Conservation (phyloP, 2,329 filamentous ascomycete genomes). For the Pseudogymnoascus sp. region DNA sequence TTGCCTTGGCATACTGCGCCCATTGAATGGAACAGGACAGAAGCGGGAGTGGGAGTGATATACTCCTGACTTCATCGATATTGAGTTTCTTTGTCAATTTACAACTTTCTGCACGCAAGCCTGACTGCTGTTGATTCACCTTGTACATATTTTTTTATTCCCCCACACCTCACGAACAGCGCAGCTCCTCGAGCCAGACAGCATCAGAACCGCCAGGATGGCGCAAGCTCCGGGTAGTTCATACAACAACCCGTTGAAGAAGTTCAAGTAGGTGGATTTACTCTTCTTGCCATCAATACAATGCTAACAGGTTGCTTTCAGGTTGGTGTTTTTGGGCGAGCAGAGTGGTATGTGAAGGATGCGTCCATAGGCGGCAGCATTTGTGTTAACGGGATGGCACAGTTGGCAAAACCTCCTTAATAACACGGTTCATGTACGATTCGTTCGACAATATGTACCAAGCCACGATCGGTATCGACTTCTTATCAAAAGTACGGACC, state of each 20-base stretch:
- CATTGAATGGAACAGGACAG: constrained; percentile 6
- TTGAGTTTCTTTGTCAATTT: not conserved
- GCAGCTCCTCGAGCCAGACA: constrained; percentile 3
- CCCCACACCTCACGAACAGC: not conserved
- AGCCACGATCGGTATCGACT: constrained; percentile 98
- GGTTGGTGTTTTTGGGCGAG: constrained; percentile 94
- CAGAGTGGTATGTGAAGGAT: constrained; percentile 72
- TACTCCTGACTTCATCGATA: constrained; percentile 8
- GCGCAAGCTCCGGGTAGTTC: constrained; percentile 72
- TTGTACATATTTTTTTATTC: constrained; percentile 8
- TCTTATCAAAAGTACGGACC: constrained; percentile 78
- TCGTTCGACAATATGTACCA: constrained; percentile 99
- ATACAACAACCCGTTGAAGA: constrained; percentile 99
- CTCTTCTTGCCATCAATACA: not conserved
- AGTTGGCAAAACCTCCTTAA: constrained; percentile 98
- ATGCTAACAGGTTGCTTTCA: constrained; percentile 30
- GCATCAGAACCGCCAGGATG: constrained; percentile 48
- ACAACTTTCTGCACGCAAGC: not conserved
- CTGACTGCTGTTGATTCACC: not conserved
- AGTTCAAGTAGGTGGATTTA: constrained; percentile 76
- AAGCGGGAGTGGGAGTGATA: constrained; percentile 5
- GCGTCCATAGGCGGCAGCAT: constrained; percentile 11
- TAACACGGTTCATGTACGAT: constrained; percentile 99
- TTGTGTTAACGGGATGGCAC: constrained; percentile 20
- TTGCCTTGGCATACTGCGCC: constrained; percentile 5